Evolutionary conservation across 345 rosid species (phyloP).

Genomic region (Euphorbia peplus): DNA sequence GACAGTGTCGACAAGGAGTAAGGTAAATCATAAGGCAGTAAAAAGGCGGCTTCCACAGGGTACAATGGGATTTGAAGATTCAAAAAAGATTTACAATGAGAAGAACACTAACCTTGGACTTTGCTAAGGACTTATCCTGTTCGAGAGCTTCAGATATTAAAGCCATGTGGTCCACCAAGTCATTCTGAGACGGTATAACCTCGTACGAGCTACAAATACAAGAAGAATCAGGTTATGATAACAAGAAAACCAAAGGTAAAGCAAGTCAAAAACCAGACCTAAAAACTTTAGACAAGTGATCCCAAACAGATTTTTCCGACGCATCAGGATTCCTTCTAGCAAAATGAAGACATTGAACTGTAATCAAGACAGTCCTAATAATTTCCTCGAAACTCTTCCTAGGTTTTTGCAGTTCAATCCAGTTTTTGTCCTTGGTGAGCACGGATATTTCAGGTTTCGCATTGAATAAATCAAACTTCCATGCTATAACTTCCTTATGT

Average conservation of each 20-base stretch:
- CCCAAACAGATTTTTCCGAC: constrained; percentile 60
- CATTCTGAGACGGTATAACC: constrained; percentile 65
- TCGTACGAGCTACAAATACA: constrained; percentile 54
- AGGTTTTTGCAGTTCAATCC: constrained; percentile 71
- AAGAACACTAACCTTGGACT: constrained; percentile 53
- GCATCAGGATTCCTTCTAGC: constrained; percentile 51
- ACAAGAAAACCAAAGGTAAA: constrained; percentile 11
- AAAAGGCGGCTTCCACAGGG: not conserved
- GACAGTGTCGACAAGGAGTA: not conserved
- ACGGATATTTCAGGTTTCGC: constrained; percentile 55
- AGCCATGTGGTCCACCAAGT: constrained; percentile 63
- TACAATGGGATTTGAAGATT: not conserved
- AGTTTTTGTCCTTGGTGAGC: constrained; percentile 52
- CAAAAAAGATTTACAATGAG: not conserved
- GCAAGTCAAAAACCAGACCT: constrained; percentile 32
- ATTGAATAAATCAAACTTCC: constrained; percentile 67
- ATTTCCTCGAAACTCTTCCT: constrained; percentile 66
- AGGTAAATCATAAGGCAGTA: not conserved
- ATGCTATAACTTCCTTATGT: constrained; percentile 56
- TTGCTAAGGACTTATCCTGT: constrained; percentile 48
- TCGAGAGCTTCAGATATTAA: constrained; percentile 60
- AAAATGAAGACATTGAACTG: constrained; percentile 57
- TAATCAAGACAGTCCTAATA: constrained; percentile 50
- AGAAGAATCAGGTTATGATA: not conserved
- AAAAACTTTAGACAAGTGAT: constrained; percentile 47